Base-by-base conservation (phyloP, 768 basidiomycete species). In the Brasilioporus rufonigricans region DNA sequence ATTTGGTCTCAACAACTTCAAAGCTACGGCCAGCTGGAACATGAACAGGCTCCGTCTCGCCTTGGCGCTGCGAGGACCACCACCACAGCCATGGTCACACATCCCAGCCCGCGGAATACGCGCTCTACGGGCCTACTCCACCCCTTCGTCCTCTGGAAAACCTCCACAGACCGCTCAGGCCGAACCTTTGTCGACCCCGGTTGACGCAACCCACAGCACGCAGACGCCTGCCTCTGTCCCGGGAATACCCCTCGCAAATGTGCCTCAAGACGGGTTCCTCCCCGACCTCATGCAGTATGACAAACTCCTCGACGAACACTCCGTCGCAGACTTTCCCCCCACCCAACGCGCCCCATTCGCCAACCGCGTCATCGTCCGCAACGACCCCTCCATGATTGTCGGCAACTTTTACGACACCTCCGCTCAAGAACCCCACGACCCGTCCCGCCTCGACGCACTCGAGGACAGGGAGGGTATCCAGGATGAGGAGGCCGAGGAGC, bases 371-470 rank as follows among this genome's bases (percentile, higher is more conserved):
- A 74, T 83, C 57, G 66, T 87, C 48, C 85, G 87, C 50, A 90
- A 89, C 64, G 82, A 88, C 72, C 74, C 80, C n/a, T 84, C 86
- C 53, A 80, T 88, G 56, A 85, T 89, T 72, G 71, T 41, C 70
- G 80, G 53, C 46, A 59, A 58, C 61, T 66, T 68, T 43, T 68
- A 66, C 18, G 59, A 63, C 31, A 60, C 59, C 32, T 26, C 66
- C 31, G 31, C 63, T 6, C 56, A 52, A 21, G 35, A 29, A 1
- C 19, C 57, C 9, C n/a, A 18, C 21, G 58, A 53, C 19, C 26
- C 62, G 9, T 47, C 50, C 1, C 33, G 21, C 32, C 46, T 44
- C 26, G 47, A 52, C 13, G 18, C 44, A 4, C 55, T 9, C 23
- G 50, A 60, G 14, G 61, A 56, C 33, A 36, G 10, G 18, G 64